Evolutionary conservation across 345 rosid genomes (phyloP), one percentile per base, ranked within the genome.

Genomic region (Firmiana major): DNA sequence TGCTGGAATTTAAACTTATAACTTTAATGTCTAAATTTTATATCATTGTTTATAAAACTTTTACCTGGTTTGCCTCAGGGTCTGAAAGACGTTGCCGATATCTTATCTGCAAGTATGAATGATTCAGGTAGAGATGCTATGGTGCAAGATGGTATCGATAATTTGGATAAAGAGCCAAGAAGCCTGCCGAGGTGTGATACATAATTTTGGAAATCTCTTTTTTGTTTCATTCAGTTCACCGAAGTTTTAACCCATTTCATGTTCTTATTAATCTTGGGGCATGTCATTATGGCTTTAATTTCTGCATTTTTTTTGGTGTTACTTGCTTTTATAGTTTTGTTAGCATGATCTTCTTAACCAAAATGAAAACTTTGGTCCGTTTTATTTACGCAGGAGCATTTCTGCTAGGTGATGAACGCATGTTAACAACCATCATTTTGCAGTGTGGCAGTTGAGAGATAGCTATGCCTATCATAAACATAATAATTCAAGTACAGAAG

Each of bases 81-180:
- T 75, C 88, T 89, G 46, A 87, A 90, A 85, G 87, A 79, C 6
- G 63, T 91, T 38, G 40, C 40, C 13, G 91, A 84, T 24, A 51
- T 49, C 58, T 16, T 79, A 13, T 49, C 79, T 74, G 83, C 19
- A 79, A 75, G 66, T 42, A 31, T 66, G 60, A 70, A 67, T 34
- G 63, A 75, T 77, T 73, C 90, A 55, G 76, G 70, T 15, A 46
- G 63, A 26, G 86, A 80, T 77, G 72, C 53, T 76, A 40, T 11
- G 11, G 8, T 21, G 58, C 82, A 69, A 69, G 81, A 78, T 69
- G 83, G 81, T 45, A 79, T 43, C 21, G 73, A 73, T 69, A 79
- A 71, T 59, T 71, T 72, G 65, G 83, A 81, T 72, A 74, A 74
- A 36, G 75, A 75, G 73, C 84, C 80, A 62, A 84, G 78, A 71